These are phyloP conservation scores for Pistacia vera DNA, from an alignment of 345 rosid genomes.

Conservation along the genomic window DNA sequence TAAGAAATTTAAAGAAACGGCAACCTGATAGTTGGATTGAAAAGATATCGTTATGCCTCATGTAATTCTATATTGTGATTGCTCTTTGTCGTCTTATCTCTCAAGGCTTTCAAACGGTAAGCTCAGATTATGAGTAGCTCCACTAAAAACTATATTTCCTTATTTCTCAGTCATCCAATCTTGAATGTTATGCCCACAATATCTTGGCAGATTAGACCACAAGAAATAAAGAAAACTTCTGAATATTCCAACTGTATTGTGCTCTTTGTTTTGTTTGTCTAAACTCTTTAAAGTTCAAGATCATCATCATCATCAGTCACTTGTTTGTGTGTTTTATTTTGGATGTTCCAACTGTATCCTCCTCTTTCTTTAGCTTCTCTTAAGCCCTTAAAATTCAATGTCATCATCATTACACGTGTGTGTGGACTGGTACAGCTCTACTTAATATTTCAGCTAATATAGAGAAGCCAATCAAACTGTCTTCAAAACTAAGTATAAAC, in stretches of 20 bases:
- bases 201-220: neutral
- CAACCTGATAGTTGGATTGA: too few relatives aligned
- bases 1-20: too few relatives aligned
- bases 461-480: too few relatives aligned
- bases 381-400: too few relatives aligned
- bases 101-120: neutral
- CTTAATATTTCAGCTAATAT: neutral
- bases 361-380: too few relatives aligned
- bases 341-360: too few relatives aligned
- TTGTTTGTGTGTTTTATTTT: neutral
- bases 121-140: neutral
- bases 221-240: neutral
- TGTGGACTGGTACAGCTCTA: neutral
- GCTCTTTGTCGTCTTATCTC: neutral
- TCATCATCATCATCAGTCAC: neutral
- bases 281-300: neutral
- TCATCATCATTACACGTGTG: neutral
- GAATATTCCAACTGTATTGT: neutral
- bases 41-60: neutral
- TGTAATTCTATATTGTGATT: neutral
- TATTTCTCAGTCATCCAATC: neutral
- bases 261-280: neutral
- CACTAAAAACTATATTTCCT: neutral
- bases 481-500: too few relatives aligned
- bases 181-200: neutral